Evolutionary conservation across 148 eudicot species (phyloP), one percentile per base, ranked within the genome.

Genomic region (Vaccinium vitisidaea): DNA sequence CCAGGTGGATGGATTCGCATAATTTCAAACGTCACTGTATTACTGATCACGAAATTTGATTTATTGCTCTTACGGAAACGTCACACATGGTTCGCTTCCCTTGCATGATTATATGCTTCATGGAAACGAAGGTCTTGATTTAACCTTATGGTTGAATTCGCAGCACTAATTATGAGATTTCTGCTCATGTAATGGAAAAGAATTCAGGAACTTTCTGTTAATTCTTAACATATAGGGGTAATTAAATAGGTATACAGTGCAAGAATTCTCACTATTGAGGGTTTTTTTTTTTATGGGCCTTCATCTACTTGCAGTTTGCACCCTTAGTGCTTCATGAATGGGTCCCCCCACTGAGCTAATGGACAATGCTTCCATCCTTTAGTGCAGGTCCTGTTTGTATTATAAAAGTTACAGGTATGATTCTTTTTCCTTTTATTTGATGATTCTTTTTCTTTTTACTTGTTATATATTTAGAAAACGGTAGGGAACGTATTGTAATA

Each of bases 311-410:
- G 85, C 87, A 70, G 7, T 82, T 61, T 87, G 89, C 85, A 71
- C 80, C 87, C 89, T 43, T 27, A 83, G 81, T 87, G 89, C 87
- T 58, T 59, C 75, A 86, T 73, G 15, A 13, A 69, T 76, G 89
- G 89, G 87, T 16, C 85, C 86, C 84, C 67, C 88, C 77, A 84
- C 71, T 86, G 46, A 75, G 81, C 77, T 84, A 54, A 77, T 86
- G 61, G 36, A 74, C 36, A 75, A 58, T 56, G 25, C 69, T 25
- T 85, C 80, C 85, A 75, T 67, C 48, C 54, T 56, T 69, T 80
- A 89, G 87, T 89, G 91, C 87, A 83, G 75, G 84, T 48, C 76
- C 86, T 83, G 77, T 82, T 73, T 19, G 54, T 77, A 21, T 13
- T 32, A 27, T 70, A 30, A 23, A 81, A 56, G 4, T 49, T n/a